phyloP scores from a whole-genome alignment of 768 basidiomycete species.

The Hygrophoropsis aurantiaca region DNA sequence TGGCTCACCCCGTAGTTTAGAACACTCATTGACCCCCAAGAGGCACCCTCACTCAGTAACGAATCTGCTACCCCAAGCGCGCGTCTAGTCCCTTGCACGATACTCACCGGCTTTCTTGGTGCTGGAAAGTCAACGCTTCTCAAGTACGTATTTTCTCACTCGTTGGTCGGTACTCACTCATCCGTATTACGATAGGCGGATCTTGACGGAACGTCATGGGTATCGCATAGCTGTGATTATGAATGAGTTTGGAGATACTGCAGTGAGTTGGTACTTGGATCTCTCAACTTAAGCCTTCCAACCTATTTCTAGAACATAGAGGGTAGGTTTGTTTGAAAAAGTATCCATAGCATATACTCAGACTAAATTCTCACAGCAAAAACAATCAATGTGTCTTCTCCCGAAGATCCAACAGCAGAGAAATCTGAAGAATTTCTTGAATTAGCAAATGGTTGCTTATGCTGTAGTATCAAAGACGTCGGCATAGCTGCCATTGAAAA shows the following conservation, averaged over 20 bases:
- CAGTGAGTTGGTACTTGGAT: constrained; percentile 49
- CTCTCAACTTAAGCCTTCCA: constrained; percentile 10
- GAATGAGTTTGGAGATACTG: constrained; percentile 97
- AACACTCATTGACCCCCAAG: constrained; percentile 32
- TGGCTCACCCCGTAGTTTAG: constrained; percentile 4
- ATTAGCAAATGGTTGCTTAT: constrained; percentile 95
- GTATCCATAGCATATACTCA: neutral
- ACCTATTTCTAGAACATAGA: constrained; percentile 75
- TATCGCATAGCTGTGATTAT: constrained; percentile 97
- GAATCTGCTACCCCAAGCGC: constrained; percentile 6
- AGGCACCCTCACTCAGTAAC: neutral
- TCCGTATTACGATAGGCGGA: constrained; percentile 52
- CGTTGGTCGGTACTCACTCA: neutral
- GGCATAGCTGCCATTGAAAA: constrained; percentile 94
- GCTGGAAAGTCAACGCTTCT: constrained; percentile 93
- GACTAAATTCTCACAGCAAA: constrained; percentile 53
- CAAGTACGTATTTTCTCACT: constrained; percentile 46
- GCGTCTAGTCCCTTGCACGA: constrained; percentile 76
- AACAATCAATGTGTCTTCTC: constrained; percentile 78
- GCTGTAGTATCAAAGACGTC: constrained; percentile 94
- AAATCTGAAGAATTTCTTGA: constrained; percentile 86
- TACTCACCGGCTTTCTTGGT: constrained; percentile 94
- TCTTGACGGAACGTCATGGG: constrained; percentile 91
- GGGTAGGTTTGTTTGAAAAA: constrained; percentile 46
- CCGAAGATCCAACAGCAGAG: constrained; percentile 59